phyloP scores from a whole-genome alignment of 768 basidiomycete species.

The Tulasnella sp. region DNA sequence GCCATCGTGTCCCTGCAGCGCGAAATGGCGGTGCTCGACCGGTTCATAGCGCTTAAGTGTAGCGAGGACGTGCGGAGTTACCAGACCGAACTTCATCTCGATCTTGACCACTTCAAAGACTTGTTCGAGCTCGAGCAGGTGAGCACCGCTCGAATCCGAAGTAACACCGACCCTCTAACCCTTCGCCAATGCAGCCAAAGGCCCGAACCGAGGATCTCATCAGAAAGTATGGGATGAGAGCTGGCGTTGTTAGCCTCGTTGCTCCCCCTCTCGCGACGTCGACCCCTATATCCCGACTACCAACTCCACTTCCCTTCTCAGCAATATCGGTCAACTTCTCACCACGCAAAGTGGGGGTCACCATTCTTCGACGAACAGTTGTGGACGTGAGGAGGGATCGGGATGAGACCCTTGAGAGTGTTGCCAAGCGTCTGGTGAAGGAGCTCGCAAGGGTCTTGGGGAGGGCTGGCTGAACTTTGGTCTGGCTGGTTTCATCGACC shows the following conservation, averaged over 20 bases:
- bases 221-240: constrained; percentile 36
- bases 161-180: background rate
- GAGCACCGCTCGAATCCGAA: background rate
- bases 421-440: constrained; percentile 10
- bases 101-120: constrained; percentile 47
- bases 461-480: background rate
- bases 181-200: constrained; percentile 42
- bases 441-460: constrained; percentile 8
- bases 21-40: constrained; percentile 67
- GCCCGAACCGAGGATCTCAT: constrained; percentile 72
- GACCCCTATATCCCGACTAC: background rate
- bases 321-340: constrained; percentile 38
- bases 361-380: constrained; percentile 26
- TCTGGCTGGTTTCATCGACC: background rate
- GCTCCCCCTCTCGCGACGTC: constrained; percentile 6
- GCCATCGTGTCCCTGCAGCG: constrained; percentile 40
- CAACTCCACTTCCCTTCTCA: constrained; percentile 32
- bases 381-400: constrained; percentile 23
- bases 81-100: constrained; percentile 58
- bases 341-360: constrained; percentile 35
- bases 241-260: constrained; percentile 31
- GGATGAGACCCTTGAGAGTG: constrained; percentile 14
- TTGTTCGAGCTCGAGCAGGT: constrained; percentile 54
- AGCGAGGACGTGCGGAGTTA: constrained; percentile 72
- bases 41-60: constrained; percentile 71